Conservation (phyloP, 2,329 filamentous ascomycete genomes). For the Sporothrix phasma region DNA sequence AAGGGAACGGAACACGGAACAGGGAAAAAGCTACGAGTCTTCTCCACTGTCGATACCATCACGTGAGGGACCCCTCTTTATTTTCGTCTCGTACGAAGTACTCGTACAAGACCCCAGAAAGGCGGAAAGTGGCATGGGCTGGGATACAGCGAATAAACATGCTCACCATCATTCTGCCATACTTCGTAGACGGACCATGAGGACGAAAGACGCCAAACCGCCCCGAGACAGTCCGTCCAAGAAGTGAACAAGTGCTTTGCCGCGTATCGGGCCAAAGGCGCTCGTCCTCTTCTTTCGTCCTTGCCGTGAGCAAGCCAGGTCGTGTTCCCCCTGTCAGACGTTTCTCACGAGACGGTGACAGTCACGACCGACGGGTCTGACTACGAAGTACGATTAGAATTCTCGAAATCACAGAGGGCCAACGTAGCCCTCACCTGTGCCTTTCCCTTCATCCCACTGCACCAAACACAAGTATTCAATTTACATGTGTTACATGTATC, state of each 20-base stretch:
- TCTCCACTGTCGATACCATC: neutral
- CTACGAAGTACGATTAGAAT: neutral
- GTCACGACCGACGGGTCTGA: neutral
- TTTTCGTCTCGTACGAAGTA: neutral
- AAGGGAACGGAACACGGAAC: neutral
- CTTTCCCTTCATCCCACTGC: neutral
- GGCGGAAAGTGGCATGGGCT: neutral
- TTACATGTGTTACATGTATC: neutral
- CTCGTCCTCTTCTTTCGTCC: neutral
- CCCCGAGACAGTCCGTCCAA: no score
- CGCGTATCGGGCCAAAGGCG: neutral
- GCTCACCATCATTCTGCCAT: neutral
- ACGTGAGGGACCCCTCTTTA: constrained; percentile 1
- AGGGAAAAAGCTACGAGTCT: neutral
- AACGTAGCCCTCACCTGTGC: neutral
- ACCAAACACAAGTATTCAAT: no score
- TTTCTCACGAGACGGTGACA: neutral
- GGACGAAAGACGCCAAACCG: no score
- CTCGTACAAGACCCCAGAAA: no score
- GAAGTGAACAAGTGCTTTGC: neutral
- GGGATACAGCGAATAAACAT: constrained; percentile 4
- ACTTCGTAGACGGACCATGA: neutral
- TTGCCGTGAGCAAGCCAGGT: neutral
- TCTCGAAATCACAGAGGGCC: neutral
- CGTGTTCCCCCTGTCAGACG: neutral